Base-by-base conservation (phyloP, 2,329 filamentous ascomycete species). In the Berkeleyomyces rouxiae region DNA sequence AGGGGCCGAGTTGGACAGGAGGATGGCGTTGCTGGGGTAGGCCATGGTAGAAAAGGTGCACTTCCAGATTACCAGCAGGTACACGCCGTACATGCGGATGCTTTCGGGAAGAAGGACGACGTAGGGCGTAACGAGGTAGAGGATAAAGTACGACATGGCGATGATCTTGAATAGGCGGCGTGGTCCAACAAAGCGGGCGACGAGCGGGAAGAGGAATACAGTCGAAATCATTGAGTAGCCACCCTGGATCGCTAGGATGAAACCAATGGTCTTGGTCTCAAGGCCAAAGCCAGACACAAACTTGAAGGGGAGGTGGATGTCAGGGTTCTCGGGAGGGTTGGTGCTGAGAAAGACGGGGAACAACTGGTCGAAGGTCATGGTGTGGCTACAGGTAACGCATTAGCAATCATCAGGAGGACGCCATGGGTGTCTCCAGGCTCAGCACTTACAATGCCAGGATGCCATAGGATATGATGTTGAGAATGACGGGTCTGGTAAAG, bases 291-390 rank as follows among this genome's bases (percentile, higher is more conserved):
- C 92, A 64, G 89, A 89, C 2, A 84, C 84, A 68, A 99, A 97
- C 68, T 87, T 86, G 77, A 99, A 93, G 0, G 92, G 92, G 1
- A 96, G 79, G 10, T 74, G 79, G 66, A 69, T 77, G 73, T 70
- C 79, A 70, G 69, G 79, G 71, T 76, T 68, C 13, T 73, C 72
- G 1, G 78, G 79, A 7, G 75, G 72, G 13, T 74, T 74, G 53
- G 88, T 88, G 72, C 88, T 92, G 70, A 99, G 82, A 68, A 99
- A 90, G 1, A 96, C 88, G 0, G 93, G 92, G 68, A 97, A 85
- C 58, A 97, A 81, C 70, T 96, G 88, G 73, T 99, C 93, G 68
- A 95, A 93, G 0, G 91, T 95, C 74, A 99, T 96, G 10, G 92
- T 96, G 75, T 97, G 92, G 76, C 91, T 96, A 69, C 47, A 66